Conservation (phyloP, 768 basidiomycete genomes). For the Cystofilobasidium capitatum region DNA sequence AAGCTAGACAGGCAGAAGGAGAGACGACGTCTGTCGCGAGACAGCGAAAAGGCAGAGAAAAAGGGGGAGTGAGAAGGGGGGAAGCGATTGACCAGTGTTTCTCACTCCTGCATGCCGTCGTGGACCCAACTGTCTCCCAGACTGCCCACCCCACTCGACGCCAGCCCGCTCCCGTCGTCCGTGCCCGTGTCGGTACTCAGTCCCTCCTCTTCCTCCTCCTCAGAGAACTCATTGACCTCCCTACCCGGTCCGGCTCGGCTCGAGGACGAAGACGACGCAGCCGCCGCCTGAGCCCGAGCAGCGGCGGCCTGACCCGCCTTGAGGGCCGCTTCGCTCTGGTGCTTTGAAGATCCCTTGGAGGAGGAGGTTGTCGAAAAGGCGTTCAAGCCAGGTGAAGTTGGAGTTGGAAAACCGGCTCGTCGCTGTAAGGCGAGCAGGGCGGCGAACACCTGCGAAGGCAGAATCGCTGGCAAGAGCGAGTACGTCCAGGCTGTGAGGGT, state of each 20-base stretch:
- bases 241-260: not conserved
- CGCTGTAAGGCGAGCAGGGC: not conserved
- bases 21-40: too few species aligned
- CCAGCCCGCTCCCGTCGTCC: slow-evolving; percentile 1
- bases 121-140: slow-evolving; percentile 6
- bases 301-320: slow-evolving; percentile 1
- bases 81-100: not conserved
- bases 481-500: slow-evolving; percentile 19
- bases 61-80: not conserved
- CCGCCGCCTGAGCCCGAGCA: not conserved
- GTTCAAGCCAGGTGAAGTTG: too few species aligned
- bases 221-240: not conserved
- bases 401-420: not conserved
- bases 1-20: not conserved
- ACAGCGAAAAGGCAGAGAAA: too few species aligned
- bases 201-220: not conserved
- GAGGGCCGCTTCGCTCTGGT: not conserved
- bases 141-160: not conserved
- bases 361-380: not conserved
- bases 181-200: not conserved
- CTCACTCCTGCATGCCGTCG: not conserved
- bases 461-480: slow-evolving; percentile 4
- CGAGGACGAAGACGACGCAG: not conserved
- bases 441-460: not conserved
- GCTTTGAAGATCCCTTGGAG: too few species aligned